These are phyloP conservation scores for Poa pratensis DNA, from an alignment of 176 grass and related monocot species.

Conservation along the genomic window DNA sequence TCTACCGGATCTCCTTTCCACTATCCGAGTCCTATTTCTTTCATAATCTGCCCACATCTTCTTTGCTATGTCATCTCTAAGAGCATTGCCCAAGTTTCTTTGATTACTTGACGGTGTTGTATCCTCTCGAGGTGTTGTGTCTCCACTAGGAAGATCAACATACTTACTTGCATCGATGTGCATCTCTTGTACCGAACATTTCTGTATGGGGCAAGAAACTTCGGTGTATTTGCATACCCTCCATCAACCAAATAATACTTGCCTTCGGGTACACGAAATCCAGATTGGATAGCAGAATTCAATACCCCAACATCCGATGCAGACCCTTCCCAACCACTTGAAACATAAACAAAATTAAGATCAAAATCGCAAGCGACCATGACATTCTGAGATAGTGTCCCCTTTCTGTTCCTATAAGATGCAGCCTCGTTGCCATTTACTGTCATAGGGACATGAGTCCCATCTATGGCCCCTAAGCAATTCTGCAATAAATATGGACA, in stretches of 20 bases:
- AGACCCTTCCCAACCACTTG: not conserved
- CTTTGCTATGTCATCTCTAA: not conserved
- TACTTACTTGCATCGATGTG: not conserved
- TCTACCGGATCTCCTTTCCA: too few species aligned
- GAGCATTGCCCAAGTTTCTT: not conserved
- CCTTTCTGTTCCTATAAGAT: not conserved
- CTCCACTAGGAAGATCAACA: constrained; percentile 1
- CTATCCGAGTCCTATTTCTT: too few species aligned
- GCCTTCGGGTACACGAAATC: not conserved
- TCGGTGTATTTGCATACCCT: not conserved
- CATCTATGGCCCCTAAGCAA: not conserved
- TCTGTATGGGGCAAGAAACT: not conserved
- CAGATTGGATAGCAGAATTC: not conserved
- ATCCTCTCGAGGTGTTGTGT: not conserved
- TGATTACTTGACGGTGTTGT: not conserved
- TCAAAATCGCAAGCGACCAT: not conserved
- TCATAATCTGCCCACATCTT: too few species aligned
- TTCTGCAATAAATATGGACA: not conserved
- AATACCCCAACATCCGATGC: not conserved
- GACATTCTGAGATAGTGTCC: not conserved
- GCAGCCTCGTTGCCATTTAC: not conserved
- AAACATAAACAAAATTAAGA: not conserved
- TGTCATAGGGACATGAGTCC: not conserved
- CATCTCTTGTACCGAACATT: not conserved
- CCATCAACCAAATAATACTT: not conserved